A percentile compares a stretch with the other conserved stretches of the same genome.
Conservation (phyloP, 192 early-diverging fungal species). For the Coemansia reversa region DNA sequence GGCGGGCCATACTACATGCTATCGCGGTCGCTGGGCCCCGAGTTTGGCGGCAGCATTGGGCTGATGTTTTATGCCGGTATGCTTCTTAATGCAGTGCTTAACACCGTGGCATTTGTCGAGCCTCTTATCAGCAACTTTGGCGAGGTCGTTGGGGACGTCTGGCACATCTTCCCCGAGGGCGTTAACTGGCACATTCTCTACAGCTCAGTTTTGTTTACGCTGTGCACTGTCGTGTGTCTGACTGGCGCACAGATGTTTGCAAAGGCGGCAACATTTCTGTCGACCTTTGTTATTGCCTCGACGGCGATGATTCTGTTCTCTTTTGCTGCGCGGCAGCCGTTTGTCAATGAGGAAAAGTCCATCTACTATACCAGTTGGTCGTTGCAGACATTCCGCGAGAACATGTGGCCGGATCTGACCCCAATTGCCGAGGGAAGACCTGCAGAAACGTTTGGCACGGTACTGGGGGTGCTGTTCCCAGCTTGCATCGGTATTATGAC, state of each 20-base stretch:
- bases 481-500: slow-evolving; percentile 71
- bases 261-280: slow-evolving; percentile 57
- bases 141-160: slow-evolving; percentile 49
- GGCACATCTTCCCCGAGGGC: slow-evolving; percentile 59
- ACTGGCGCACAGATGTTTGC: slow-evolving; percentile 63
- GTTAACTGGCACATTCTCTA: slow-evolving; percentile 58
- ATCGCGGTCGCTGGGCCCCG: slow-evolving; percentile 65
- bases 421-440: slow-evolving; percentile 49
- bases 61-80: slow-evolving; percentile 63
- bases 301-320: slow-evolving; percentile 60
- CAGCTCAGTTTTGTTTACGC: slow-evolving; percentile 55
- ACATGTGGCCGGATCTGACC: slow-evolving; percentile 62
- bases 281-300: slow-evolving; percentile 57
- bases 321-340: slow-evolving; percentile 58
- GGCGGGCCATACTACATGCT: slow-evolving; percentile 73
- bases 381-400: slow-evolving; percentile 59
- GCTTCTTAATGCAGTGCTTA: slow-evolving; percentile 61
- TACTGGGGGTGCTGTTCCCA: slow-evolving; percentile 68
- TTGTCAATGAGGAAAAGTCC: slow-evolving; percentile 54
- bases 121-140: slow-evolving; percentile 66
- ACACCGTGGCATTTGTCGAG: slow-evolving; percentile 66
- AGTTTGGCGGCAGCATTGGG: slow-evolving; percentile 73
- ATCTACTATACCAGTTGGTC: slow-evolving; percentile 64
- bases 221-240: slow-evolving; percentile 59
- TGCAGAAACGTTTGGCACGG: slow-evolving; percentile 53